Conservation (phyloP, 2,329 filamentous ascomycete species). For the Aureobasidium melanogenum region DNA sequence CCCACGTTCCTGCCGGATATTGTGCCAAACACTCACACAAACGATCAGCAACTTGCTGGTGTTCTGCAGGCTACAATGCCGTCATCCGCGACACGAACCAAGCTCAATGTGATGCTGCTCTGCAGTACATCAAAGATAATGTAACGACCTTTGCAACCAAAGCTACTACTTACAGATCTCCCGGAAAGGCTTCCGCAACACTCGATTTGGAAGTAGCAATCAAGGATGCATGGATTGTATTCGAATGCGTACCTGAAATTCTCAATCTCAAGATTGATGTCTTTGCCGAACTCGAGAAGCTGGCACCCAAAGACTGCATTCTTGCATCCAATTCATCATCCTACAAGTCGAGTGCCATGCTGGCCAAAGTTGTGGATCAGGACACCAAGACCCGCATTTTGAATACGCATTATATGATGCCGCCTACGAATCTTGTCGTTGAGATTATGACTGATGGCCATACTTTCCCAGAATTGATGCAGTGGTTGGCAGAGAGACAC, state of each 20-base stretch:
- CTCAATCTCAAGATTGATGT: slow-evolving; percentile 40
- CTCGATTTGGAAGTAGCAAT: slow-evolving; percentile 34
- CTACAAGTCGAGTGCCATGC: slow-evolving; percentile 42
- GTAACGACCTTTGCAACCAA: slow-evolving; percentile 17
- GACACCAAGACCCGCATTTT: slow-evolving; percentile 32
- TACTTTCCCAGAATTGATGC: slow-evolving; percentile 36
- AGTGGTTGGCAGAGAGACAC: slow-evolving; percentile 35
- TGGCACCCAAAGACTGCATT: slow-evolving; percentile 38
- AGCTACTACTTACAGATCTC: background rate
- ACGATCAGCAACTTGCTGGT: slow-evolving; percentile 23
- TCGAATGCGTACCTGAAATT: slow-evolving; percentile 46
- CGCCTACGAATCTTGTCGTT: slow-evolving; percentile 32
- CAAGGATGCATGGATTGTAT: slow-evolving; percentile 42
- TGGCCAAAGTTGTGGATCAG: slow-evolving; percentile 31
- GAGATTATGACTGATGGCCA: slow-evolving; percentile 46
- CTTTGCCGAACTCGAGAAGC: slow-evolving; percentile 38
- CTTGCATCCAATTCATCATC: slow-evolving; percentile 45
- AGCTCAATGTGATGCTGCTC: slow-evolving; percentile 28
- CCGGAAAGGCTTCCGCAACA: slow-evolving; percentile 25
- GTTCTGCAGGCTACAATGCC: slow-evolving; percentile 35
- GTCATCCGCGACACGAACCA: slow-evolving; percentile 34
- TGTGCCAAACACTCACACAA: background rate
- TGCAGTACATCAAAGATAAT: slow-evolving; percentile 33
- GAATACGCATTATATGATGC: slow-evolving; percentile 48
- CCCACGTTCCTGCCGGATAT: too few species aligned